Conservation (phyloP, 2,329 filamentous ascomycete species). For the Scleromitrula shiraiana region DNA sequence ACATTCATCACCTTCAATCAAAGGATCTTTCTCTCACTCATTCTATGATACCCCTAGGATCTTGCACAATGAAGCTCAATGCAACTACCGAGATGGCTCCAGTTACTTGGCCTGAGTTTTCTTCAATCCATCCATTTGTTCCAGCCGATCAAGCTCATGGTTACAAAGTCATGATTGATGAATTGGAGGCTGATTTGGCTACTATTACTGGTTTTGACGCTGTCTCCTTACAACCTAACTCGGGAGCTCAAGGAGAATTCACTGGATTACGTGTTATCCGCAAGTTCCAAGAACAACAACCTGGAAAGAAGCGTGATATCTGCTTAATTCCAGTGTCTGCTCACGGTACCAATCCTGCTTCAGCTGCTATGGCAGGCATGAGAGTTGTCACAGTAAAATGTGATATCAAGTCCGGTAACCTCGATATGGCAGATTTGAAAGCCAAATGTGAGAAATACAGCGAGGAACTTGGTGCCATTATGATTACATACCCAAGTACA, state of each 20-base stretch:
- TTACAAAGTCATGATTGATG: constrained; percentile 61
- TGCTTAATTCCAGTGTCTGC: constrained; percentile 93
- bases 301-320: constrained; percentile 69
- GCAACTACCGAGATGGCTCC: constrained; percentile 89
- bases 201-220: constrained; percentile 84
- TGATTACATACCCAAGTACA: constrained; percentile 95
- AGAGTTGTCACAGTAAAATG: constrained; percentile 89
- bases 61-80: constrained; percentile 98
- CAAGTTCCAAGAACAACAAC: constrained; percentile 67
- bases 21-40: constrained; percentile 92
- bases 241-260: constrained; percentile 92
- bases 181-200: constrained; percentile 67
- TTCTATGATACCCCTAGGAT: constrained; percentile 95
- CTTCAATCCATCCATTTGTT: constrained; percentile 74
- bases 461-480: constrained; percentile 81
- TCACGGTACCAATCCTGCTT: constrained; percentile 92
- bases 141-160: constrained; percentile 56
- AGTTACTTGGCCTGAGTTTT: constrained; percentile 67
- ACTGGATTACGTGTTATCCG: constrained; percentile 82
- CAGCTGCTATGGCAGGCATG: constrained; percentile 93
- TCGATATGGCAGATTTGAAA: constrained; percentile 79
- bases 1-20: constrained; percentile 87
- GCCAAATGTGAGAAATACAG: constrained; percentile 84
- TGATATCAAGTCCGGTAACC: constrained; percentile 76
- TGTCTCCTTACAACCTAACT: constrained; percentile 91